Base-by-base conservation (phyloP, 495 filamentous ascomycete species). In the Trichoderma asperelloides region DNA sequence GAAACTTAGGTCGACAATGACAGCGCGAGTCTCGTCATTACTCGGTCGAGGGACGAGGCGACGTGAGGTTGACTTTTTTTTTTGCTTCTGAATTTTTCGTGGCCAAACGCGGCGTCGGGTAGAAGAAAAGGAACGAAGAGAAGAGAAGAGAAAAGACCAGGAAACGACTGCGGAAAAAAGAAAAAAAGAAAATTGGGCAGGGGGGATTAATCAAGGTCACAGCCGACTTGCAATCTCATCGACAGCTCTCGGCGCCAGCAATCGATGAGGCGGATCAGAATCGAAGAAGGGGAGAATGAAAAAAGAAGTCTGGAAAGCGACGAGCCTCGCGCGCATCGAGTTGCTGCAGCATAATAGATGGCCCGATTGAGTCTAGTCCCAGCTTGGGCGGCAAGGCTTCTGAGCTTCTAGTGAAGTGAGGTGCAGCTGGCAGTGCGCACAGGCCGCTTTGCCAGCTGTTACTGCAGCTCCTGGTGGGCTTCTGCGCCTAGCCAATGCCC, bases 351-450 rank as follows among this genome's bases (percentile, higher is more conserved):
- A 60, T 21, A 23, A 18, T 25, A 60, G 12, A 21, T 25, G 11
- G 23, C 23, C 13, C 2, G 55, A 33, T 28, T 28, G 55, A 30
- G 55, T 9, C 55, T 60, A 60, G 23, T 27, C 55, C 55, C 49
- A 57, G 55, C 9, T 60, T 60, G 55, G 55, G 55, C 49, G 49
- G 49, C 49, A 55, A 55, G 49, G 49, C 49, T 45, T 45, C 18
- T 21, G n/a, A n/a, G n/a, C 43, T 47, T 47, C 13, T 18, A n/a
- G 49, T 55, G 49, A 16, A 23, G 27, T 23, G 8, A 60, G 23
- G 13, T 15, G 16, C 30, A 11, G 25, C 23, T 28, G 13, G 9
- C 28, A 12, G 55, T n/a, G n/a, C 55, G 55, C 55, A 60, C 55
- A 60, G 55, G 28, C 55, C 55, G 16, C 55, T 16, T 51, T 30